These are phyloP conservation scores for Chaetomium globosum DNA, from an alignment of 2,329 filamentous ascomycete species.

Conservation along the genomic window DNA sequence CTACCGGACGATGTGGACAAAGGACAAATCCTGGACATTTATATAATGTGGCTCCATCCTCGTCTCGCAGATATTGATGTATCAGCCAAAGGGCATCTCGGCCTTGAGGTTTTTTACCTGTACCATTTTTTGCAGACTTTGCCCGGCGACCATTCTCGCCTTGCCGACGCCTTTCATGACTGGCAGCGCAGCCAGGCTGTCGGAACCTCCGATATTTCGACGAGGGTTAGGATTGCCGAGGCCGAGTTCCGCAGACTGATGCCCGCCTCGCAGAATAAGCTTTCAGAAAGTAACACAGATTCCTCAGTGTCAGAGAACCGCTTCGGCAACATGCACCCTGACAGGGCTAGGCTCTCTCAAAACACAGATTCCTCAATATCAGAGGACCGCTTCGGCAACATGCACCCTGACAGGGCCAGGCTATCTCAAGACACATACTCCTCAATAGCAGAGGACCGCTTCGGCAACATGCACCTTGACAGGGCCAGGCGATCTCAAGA, in stretches of 20 bases:
- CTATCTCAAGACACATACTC: too few species aligned
- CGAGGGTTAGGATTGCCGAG: constrained; percentile 22
- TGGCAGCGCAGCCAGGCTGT: constrained; percentile 22
- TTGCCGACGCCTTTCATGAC: constrained; percentile 30
- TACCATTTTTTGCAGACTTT: constrained; percentile 28
- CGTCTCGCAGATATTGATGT: constrained; percentile 24
- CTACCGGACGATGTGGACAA: constrained; percentile 20
- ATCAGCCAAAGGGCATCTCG: constrained; percentile 21
- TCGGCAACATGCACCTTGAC: too few species aligned
- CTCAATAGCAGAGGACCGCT: too few species aligned
- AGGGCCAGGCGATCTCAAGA: too few species aligned
- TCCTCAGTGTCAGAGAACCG: not conserved
- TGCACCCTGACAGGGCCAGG: too few species aligned
- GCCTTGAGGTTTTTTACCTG: constrained; percentile 29
- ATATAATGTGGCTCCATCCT: constrained; percentile 31
- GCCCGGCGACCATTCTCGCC: constrained; percentile 25
- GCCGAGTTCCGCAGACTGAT: constrained; percentile 20
- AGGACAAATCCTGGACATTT: constrained; percentile 24
- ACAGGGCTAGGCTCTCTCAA: constrained; percentile 26
- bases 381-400: too few species aligned
- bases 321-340: constrained; percentile 31
- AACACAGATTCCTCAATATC: too few species aligned
- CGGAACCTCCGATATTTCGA: constrained; percentile 19
- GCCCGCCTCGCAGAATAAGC: not conserved
- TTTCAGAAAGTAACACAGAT: not conserved